These are phyloP conservation scores for Trametes villosa DNA, from an alignment of 768 basidiomycete genomes.

Conservation along the genomic window DNA sequence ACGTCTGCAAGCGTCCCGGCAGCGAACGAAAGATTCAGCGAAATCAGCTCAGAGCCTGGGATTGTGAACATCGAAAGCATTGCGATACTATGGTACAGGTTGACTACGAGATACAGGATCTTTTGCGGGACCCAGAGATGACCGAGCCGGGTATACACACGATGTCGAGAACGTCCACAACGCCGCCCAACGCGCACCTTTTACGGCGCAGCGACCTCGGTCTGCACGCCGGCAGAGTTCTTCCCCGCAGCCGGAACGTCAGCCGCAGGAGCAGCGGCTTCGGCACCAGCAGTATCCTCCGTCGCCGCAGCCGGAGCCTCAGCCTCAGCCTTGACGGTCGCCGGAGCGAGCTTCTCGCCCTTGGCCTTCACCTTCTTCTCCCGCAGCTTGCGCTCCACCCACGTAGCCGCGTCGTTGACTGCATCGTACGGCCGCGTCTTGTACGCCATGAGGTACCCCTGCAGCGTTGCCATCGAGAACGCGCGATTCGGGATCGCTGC, in stretches of 20 bases:
- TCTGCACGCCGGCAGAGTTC: too few relatives aligned
- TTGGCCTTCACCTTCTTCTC: constrained; percentile 14
- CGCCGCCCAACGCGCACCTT: background rate
- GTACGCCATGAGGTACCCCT: constrained; percentile 71
- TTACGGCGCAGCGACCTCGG: too few relatives aligned
- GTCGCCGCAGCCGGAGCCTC: background rate
- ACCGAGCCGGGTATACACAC: background rate
- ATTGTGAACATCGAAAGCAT: background rate
- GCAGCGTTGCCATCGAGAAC: constrained; percentile 47
- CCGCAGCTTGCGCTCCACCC: constrained; percentile 21
- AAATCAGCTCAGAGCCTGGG: background rate
- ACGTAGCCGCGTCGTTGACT: constrained; percentile 23
- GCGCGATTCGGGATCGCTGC: constrained; percentile 46
- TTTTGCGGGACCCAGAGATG: background rate
- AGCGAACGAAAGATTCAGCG: too few relatives aligned
- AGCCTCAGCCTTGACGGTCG: background rate
- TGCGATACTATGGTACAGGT: background rate
- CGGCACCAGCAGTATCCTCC: background rate
- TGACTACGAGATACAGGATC: constrained; percentile 3
- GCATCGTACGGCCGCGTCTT: constrained; percentile 64
- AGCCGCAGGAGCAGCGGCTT: too few relatives aligned
- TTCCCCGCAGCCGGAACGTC: too few relatives aligned
- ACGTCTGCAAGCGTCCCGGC: too few relatives aligned
- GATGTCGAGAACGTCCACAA: too few relatives aligned
- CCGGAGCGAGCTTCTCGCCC: too few relatives aligned